phyloP scores from a whole-genome alignment of 2,329 filamentous ascomycete genomes.

The Pseudovirgaria hyperparasitica region DNA sequence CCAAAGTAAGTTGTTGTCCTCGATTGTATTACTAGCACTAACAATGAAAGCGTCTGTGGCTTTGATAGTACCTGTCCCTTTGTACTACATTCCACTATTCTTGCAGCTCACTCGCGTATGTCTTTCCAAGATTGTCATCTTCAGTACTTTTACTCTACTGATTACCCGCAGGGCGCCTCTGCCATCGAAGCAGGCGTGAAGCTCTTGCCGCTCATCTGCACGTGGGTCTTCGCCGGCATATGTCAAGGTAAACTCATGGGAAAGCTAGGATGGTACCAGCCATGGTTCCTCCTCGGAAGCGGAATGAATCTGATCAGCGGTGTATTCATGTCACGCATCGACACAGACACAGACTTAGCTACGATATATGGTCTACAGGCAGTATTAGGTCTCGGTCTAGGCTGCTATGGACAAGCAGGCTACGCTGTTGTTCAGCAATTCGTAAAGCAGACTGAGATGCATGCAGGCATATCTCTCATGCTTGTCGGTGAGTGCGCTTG shows the following conservation, averaged over 20 bases:
- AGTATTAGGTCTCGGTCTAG: neutral
- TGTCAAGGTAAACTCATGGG: conserved; percentile 6
- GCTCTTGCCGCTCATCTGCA: conserved; percentile 8
- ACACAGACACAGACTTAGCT: too few species aligned
- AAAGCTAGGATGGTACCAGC: conserved; percentile 7
- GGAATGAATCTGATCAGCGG: conserved; percentile 4
- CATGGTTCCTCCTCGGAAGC: conserved; percentile 7
- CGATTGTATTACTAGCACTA: too few species aligned
- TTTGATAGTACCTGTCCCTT: neutral
- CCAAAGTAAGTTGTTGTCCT: too few species aligned
- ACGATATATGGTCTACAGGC: too few species aligned
- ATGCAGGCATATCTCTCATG: neutral
- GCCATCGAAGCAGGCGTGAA: conserved; percentile 7
- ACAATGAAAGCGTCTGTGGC: too few species aligned
- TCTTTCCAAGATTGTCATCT: neutral
- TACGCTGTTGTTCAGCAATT: neutral
- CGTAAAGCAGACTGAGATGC: neutral
- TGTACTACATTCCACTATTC: conserved; percentile 9
- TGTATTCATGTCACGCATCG: conserved; percentile 2
- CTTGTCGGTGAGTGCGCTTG: neutral
- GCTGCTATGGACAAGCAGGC: neutral
- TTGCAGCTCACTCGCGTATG: conserved; percentile 6
- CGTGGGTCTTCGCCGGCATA: conserved; percentile 4
- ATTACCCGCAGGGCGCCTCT: conserved; percentile 2
- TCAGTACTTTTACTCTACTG: too few species aligned